Evolutionary conservation across 345 rosid species (phyloP).

Genomic region (Ceriops tagal): DNA sequence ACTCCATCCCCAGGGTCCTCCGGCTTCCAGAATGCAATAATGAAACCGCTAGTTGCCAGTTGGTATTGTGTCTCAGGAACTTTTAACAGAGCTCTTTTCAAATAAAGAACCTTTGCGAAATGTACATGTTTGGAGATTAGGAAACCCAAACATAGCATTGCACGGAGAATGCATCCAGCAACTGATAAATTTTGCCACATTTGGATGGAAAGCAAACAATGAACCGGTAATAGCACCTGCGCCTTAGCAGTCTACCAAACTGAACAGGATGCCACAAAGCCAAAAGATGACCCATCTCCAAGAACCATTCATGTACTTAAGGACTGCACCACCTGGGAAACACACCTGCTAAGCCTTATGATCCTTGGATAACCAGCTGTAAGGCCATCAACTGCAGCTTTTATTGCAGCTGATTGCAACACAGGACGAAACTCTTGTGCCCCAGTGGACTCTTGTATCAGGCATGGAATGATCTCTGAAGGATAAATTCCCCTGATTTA

Average conservation of each 20-base stretch:
- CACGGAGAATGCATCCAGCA: too few species aligned
- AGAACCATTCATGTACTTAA: constrained; percentile 16
- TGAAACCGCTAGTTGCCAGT: too few species aligned
- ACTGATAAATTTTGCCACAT: too few species aligned
- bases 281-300: background rate
- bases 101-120: too few species aligned
- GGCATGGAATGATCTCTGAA: constrained; percentile 36
- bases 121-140: too few species aligned
- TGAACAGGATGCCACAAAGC: background rate
- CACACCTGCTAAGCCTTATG: constrained; percentile 45
- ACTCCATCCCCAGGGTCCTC: too few species aligned
- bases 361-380: constrained; percentile 47
- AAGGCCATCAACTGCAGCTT: constrained; percentile 33
- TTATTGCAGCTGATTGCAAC: constrained; percentile 32
- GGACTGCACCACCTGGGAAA: constrained; percentile 36
- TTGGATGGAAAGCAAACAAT: too few species aligned
- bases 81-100: too few species aligned
- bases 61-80: too few species aligned
- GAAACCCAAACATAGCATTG: too few species aligned
- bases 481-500: constrained; percentile 63
- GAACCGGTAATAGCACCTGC: background rate
- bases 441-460: constrained; percentile 23
- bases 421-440: constrained; percentile 16
- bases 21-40: too few species aligned
- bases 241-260: background rate